Percentiles rank a stretch among this genome's conserved stretches.
Conservation (phyloP, 768 basidiomycete species). For the Calvatia gigantea region DNA sequence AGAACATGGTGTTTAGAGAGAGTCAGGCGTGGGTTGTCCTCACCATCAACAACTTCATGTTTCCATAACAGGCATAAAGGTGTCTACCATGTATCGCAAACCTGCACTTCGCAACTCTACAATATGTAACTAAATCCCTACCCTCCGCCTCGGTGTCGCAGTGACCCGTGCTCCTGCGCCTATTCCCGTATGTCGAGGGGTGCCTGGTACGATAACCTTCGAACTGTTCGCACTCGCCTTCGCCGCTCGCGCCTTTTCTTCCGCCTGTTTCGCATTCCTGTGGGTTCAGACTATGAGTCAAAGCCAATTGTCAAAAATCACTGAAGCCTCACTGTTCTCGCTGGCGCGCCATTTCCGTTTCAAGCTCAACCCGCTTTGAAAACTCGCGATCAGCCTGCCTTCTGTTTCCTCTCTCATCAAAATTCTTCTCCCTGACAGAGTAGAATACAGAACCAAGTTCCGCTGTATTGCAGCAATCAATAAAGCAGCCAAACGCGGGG, state of each 20-base stretch:
- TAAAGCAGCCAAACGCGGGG: not conserved
- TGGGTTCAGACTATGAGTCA: not conserved
- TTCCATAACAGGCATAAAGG: conserved; percentile 11
- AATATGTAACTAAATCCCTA: conserved; percentile 56
- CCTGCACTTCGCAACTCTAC: conserved; percentile 7
- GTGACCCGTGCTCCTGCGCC: conserved; percentile 60
- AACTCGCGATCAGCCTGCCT: conserved; percentile 86
- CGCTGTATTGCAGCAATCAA: conserved; percentile 41
- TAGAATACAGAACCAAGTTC: conserved; percentile 96
- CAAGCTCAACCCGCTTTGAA: conserved; percentile 85
- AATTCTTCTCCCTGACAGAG: conserved; percentile 97
- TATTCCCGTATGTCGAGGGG: conserved; percentile 68
- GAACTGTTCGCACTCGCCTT: conserved; percentile 52
- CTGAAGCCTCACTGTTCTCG: conserved; percentile 62
- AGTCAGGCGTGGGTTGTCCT: not conserved
- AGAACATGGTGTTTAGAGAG: not conserved
- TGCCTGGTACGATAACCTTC: conserved; percentile 77
- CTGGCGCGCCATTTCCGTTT: conserved; percentile 85
- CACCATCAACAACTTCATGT: not conserved
- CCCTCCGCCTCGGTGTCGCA: conserved; percentile 73
- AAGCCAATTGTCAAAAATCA: conserved; percentile 7
- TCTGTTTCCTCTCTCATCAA: conserved; percentile 81
- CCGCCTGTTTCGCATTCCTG: conserved; percentile 45
- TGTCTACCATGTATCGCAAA: not conserved
- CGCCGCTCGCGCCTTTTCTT: conserved; percentile 56